Conservation (phyloP, 805 yeast genomes). For the Candida takata region DNA sequence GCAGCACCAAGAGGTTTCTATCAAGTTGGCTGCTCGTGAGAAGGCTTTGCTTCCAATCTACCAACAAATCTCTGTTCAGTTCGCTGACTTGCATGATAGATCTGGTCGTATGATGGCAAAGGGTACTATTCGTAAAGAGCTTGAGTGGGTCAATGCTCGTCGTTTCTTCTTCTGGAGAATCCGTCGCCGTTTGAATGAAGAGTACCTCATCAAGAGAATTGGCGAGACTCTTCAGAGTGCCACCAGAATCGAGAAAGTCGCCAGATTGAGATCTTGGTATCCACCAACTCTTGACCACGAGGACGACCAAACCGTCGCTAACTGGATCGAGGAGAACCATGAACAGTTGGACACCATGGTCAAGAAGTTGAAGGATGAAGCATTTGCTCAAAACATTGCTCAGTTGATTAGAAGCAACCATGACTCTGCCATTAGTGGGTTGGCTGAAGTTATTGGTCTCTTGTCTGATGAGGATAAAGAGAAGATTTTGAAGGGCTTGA, state of each 20-base stretch:
- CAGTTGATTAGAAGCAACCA: constrained; percentile 50
- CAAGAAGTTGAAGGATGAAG: constrained; percentile 58
- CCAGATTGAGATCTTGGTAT: constrained; percentile 84
- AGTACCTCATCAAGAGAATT: constrained; percentile 71
- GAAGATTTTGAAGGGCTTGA: constrained; percentile 30
- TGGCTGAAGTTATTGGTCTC: constrained; percentile 46
- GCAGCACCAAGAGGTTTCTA: constrained; percentile 57
- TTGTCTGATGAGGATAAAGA: constrained; percentile 49
- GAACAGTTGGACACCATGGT: constrained; percentile 51
- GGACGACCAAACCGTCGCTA: constrained; percentile 71
- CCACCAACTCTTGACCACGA: constrained; percentile 62
- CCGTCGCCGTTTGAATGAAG: constrained; percentile 92
- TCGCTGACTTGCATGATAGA: constrained; percentile 97
- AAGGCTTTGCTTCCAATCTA: constrained; percentile 76
- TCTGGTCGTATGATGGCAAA: constrained; percentile 96
- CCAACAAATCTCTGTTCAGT: constrained; percentile 87
- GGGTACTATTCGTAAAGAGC: constrained; percentile 79
- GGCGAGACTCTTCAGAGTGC: constrained; percentile 54
- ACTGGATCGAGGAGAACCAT: constrained; percentile 80
- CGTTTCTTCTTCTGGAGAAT: constrained; percentile 98
- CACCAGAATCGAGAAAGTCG: constrained; percentile 71
- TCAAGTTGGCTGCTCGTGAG: constrained; percentile 73
- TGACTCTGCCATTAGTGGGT: constrained; percentile 45
- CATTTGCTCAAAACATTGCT: constrained; percentile 57
- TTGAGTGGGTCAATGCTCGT: constrained; percentile 84